Conservation (phyloP, 1,284 basidiomycete genomes). For the Gomphus bonarii region DNA sequence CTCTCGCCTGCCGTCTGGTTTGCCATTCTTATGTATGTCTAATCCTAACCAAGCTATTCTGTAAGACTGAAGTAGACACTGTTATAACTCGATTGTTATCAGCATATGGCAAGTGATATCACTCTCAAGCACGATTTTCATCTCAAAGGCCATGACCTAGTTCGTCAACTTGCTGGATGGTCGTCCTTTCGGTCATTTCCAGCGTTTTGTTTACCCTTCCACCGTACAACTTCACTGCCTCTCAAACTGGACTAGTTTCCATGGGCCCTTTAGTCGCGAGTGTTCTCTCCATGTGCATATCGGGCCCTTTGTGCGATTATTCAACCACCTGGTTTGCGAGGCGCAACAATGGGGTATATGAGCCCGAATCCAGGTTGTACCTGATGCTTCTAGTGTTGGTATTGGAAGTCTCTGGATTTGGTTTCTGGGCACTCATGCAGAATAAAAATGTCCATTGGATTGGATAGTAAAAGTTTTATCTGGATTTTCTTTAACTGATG, state of each 20-base stretch:
- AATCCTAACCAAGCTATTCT: slow-evolving; percentile 4
- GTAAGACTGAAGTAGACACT: background rate
- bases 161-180: slow-evolving; percentile 28
- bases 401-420: slow-evolving; percentile 20
- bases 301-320: slow-evolving; percentile 32
- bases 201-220: slow-evolving; percentile 13
- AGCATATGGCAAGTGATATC: background rate
- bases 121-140: slow-evolving; percentile 17
- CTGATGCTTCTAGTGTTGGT: slow-evolving; percentile 33
- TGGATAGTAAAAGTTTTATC: background rate
- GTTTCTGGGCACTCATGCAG: slow-evolving; percentile 12
- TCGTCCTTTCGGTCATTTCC: slow-evolving; percentile 10
- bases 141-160: slow-evolving; percentile 27
- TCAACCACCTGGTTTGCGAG: slow-evolving; percentile 31
- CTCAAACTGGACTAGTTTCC: slow-evolving; percentile 26
- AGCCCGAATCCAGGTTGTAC: slow-evolving; percentile 35
- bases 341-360: slow-evolving; percentile 34
- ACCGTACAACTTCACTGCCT: slow-evolving; percentile 11
- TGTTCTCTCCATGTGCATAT: slow-evolving; percentile 27
- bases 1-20: slow-evolving; percentile 26
- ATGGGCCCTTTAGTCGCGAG: slow-evolving; percentile 34
- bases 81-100: background rate
- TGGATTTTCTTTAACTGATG: background rate
- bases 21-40: background rate
- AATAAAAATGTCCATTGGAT: slow-evolving; percentile 13